A percentile compares a stretch with the other conserved stretches of the same genome.
These are phyloP conservation scores for Abrus pulchellus DNA, from an alignment of 306 rosid species.

Conservation along the genomic window DNA sequence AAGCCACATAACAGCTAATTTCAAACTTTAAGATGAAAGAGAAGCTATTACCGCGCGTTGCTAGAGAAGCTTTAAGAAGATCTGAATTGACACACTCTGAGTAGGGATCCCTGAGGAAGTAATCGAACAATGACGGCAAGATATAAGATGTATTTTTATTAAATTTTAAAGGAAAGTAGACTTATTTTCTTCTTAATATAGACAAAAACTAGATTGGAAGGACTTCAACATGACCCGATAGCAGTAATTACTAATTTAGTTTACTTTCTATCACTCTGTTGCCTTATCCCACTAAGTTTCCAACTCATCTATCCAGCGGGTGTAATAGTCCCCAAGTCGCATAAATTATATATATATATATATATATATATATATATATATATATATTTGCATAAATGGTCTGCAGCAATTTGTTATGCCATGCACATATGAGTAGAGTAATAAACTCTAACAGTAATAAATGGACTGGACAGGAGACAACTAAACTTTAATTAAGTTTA, in stretches of 20 bases:
- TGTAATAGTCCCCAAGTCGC: neutral
- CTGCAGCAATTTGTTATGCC: constrained; percentile 3
- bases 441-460: constrained; percentile 11
- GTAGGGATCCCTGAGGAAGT: constrained; percentile 83
- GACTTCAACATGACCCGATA: constrained; percentile 13
- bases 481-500: constrained; percentile 28
- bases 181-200: neutral
- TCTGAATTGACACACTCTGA: constrained; percentile 74
- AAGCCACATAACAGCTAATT: constrained; percentile 15
- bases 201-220: neutral
- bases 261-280: constrained; percentile 27
- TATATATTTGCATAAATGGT: neutral
- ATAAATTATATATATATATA: neutral
- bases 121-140: constrained; percentile 34
- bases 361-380: neutral
- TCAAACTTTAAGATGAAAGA: constrained; percentile 40
- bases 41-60: constrained; percentile 71
- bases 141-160: neutral
- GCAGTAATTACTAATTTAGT: neutral
- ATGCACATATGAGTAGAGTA: neutral
- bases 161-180: constrained; percentile 12
- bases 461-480: constrained; percentile 31
- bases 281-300: constrained; percentile 32
- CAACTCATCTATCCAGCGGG: neutral
- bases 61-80: constrained; percentile 76